phyloP scores from a whole-genome alignment of 2,329 filamentous ascomycete species.

The Neodidymelliopsis sp. region DNA sequence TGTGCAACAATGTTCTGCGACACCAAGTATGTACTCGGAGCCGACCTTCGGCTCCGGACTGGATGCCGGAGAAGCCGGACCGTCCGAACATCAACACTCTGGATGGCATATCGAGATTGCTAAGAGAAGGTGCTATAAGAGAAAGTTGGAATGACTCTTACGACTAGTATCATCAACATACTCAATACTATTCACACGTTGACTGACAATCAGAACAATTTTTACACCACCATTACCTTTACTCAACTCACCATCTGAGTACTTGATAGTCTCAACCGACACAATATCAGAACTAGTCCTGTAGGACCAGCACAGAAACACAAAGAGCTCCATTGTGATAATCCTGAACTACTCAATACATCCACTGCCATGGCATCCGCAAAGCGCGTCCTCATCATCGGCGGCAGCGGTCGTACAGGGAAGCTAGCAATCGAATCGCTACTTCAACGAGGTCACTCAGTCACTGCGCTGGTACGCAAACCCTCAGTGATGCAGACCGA shows the following conservation, averaged over 20 bases:
- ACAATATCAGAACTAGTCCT: too few species aligned
- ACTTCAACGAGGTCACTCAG: slow-evolving; percentile 50
- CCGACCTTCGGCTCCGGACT: not conserved
- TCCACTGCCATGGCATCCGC: slow-evolving; percentile 1
- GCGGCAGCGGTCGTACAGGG: slow-evolving; percentile 59
- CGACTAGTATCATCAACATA: too few species aligned
- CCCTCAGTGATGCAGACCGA: slow-evolving; percentile 38
- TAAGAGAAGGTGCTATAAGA: not conserved
- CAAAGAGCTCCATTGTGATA: too few species aligned
- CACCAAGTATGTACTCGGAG: too few species aligned
- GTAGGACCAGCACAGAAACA: not conserved
- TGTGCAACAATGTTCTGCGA: too few species aligned
- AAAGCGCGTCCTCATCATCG: slow-evolving; percentile 56
- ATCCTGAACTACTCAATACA: slow-evolving; percentile 36
- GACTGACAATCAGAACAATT: too few species aligned
- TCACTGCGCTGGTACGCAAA: slow-evolving; percentile 58
- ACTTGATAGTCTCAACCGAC: too few species aligned
- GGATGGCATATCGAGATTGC: not conserved
- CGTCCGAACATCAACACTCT: slow-evolving; percentile 2
- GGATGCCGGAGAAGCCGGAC: slow-evolving; percentile 1
- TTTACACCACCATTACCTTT: too few species aligned
- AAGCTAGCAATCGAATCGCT: slow-evolving; percentile 53
- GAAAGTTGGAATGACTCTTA: not conserved
- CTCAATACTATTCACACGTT: not conserved
- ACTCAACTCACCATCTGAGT: too few species aligned